Conservation (phyloP, 208 protist species). For the Trypanosoma rangeli region DNA sequence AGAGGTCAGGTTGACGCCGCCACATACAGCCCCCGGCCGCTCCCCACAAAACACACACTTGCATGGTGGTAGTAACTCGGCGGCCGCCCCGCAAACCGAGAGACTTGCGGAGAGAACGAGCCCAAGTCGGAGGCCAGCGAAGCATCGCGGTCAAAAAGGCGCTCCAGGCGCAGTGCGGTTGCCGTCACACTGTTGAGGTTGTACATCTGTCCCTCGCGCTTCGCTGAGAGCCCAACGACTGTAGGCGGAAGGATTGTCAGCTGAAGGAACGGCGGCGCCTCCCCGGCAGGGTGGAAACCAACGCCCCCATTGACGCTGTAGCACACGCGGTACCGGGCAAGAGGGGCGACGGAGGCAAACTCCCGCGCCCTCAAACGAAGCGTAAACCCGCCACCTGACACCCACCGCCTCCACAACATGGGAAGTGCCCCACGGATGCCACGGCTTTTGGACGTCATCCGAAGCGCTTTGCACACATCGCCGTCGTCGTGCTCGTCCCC, state of each 20-base stretch:
- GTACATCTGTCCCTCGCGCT: neutral
- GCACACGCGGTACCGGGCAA: slow-evolving; percentile 37
- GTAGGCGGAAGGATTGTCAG: slow-evolving; percentile 31
- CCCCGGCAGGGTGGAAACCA: slow-evolving; percentile 38
- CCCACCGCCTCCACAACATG: slow-evolving; percentile 25
- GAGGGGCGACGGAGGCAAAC: slow-evolving; percentile 28
- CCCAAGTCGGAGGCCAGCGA: slow-evolving; percentile 1
- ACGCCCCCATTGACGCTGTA: slow-evolving; percentile 67
- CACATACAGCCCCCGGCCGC: slow-evolving; percentile 53
- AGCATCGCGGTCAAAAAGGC: slow-evolving; percentile 19
- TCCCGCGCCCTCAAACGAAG: slow-evolving; percentile 38
- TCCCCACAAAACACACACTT: slow-evolving; percentile 42
- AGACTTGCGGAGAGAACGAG: neutral
- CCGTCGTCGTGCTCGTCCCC: neutral
- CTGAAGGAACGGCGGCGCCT: slow-evolving; percentile 11
- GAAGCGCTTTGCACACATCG: neutral
- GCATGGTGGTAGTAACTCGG: slow-evolving; percentile 40
- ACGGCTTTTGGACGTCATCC: neutral
- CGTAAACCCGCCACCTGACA: slow-evolving; percentile 11
- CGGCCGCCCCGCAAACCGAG: slow-evolving; percentile 29
- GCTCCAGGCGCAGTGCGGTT: slow-evolving; percentile 28
- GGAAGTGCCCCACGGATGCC: slow-evolving; percentile 5
- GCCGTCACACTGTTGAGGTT: slow-evolving; percentile 15
- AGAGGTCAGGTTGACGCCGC: slow-evolving; percentile 23
- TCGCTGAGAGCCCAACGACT: slow-evolving; percentile 22